Evolutionary conservation across 2,329 filamentous ascomycete species (phyloP).

Genomic region (Diaporthe sp.): DNA sequence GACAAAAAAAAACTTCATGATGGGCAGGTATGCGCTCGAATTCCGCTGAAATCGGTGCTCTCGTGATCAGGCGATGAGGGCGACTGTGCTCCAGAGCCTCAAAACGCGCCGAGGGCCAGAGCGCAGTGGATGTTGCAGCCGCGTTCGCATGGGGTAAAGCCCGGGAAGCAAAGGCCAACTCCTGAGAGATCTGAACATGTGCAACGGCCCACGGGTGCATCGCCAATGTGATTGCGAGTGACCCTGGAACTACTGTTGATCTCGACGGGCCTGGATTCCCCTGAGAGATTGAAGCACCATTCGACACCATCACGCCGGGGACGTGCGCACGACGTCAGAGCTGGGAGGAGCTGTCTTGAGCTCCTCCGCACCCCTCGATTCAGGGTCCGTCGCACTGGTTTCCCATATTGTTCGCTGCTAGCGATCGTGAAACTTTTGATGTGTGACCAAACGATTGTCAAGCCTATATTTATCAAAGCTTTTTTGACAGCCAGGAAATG

Average conservation of each 20-base stretch:
- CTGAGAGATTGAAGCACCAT: constrained; percentile 16
- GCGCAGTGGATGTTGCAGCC: constrained; percentile 31
- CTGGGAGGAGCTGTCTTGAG: background rate
- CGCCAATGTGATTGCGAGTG: constrained; percentile 15
- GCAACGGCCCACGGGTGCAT: constrained; percentile 16
- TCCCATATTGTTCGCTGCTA: constrained; percentile 31
- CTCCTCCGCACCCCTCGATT: constrained; percentile 1
- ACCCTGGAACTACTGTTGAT: constrained; percentile 14
- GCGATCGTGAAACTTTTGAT: constrained; percentile 35
- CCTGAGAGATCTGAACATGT: constrained; percentile 3
- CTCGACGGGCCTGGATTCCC: constrained; percentile 27
- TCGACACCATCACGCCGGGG: constrained; percentile 34
- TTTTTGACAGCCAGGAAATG: constrained; percentile 29
- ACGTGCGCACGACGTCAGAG: constrained; percentile 34
- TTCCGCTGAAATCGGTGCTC: background rate
- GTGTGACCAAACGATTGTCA: constrained; percentile 27
- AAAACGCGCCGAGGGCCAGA: constrained; percentile 22
- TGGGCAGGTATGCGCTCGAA: background rate
- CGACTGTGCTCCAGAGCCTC: background rate
- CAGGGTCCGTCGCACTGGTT: constrained; percentile 40
- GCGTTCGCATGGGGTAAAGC: constrained; percentile 17
- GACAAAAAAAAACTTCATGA: background rate
- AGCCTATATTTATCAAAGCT: constrained; percentile 29
- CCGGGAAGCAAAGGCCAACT: constrained; percentile 14
- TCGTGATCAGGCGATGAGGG: constrained; percentile 8